Percentiles rank a stretch among this genome's conserved stretches.
Conservation (phyloP, 768 basidiomycete species). For the Lentinula guzmanii region DNA sequence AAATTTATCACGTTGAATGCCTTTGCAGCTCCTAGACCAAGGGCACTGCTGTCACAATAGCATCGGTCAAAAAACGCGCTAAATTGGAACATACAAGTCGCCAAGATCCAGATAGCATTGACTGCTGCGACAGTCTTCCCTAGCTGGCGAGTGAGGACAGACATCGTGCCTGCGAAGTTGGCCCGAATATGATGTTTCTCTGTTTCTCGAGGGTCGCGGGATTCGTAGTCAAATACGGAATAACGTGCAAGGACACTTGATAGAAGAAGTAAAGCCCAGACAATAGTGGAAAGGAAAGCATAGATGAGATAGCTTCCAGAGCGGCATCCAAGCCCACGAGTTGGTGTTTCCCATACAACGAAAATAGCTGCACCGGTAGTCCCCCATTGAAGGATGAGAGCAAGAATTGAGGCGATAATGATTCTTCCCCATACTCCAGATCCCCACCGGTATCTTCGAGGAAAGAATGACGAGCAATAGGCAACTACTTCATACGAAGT, state of each 20-base stretch:
- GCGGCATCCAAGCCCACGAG: constrained; percentile 27
- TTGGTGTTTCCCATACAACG: constrained; percentile 23
- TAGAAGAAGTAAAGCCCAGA: constrained; percentile 22
- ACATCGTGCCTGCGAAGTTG: constrained; percentile 11
- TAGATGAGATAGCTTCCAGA: constrained; percentile 24
- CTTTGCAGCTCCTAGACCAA: constrained; percentile 14
- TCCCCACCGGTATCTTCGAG: constrained; percentile 13
- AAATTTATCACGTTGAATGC: constrained; percentile 25
- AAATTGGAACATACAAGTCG: constrained; percentile 25
- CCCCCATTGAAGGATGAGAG: constrained; percentile 25
- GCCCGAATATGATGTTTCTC: background rate
- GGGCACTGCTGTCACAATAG: constrained; percentile 29
- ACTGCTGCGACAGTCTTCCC: constrained; percentile 22
- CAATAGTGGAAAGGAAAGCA: constrained; percentile 18
- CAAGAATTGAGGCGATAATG: constrained; percentile 21
- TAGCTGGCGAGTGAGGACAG: constrained; percentile 21
- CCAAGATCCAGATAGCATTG: constrained; percentile 26
- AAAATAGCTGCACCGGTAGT: constrained; percentile 22
- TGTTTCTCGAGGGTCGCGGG: background rate
- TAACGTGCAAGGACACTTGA: constrained; percentile 17
- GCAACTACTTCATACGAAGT: constrained; percentile 11
- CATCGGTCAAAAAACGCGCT: constrained; percentile 26
- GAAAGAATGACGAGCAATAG: constrained; percentile 13
- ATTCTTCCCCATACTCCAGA: constrained; percentile 18
- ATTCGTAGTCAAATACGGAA: background rate